Base-by-base conservation (phyloP, 2,329 filamentous ascomycete genomes). In the Pestalotiopsis sp. region DNA sequence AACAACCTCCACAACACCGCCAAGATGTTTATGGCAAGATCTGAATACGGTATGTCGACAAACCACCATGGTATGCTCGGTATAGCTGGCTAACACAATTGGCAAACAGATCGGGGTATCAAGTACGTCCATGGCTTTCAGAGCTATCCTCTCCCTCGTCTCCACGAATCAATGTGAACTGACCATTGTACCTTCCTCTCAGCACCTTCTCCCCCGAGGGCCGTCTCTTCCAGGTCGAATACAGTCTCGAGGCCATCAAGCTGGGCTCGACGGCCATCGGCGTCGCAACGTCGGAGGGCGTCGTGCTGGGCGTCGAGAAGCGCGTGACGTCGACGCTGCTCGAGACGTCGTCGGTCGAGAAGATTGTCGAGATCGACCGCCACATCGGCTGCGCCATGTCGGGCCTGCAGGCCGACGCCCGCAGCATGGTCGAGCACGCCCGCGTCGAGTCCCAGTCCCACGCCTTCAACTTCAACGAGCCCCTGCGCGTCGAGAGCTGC, bases 201-300 rank as follows among this genome's bases (percentile, higher is more conserved):
- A 97, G 93, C 89, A 99, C 96, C 89, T 99, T 99, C 90, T 99
- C 96, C 77, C 96, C 96, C 71, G 96, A 99, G 89, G 96, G 96
- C 79, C 96, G 96, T 84, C 93, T 99, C 83, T 99, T 99, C 90
- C 96, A 99, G 87, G 96, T 99, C 87, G 96, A 99, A 92, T 99
- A 99, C 90, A 98, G 96, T 70, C 92, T 99, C 82, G 96, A 99
- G 87, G 96, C 96, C 83, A 99, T 99, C 90, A 99, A 99, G 88
- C 93, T 98, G 75, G 96, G 96, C 75, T 97, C 93, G 78, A 99
- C 96, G 75, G 96, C 96, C 79, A 99, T 99, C 85, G 96, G 96
- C 77, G 95, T 99, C 74, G 94, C 96, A 77, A 99, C 96, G 63
- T 93, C 93, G 69, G 93, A 97, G 81, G 96, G 96, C 78, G 95